Evolutionary conservation across 1,139 yeast species (phyloP), one percentile per base, ranked within the genome.

Genomic region (Saccharomyces hybrid): DNA sequence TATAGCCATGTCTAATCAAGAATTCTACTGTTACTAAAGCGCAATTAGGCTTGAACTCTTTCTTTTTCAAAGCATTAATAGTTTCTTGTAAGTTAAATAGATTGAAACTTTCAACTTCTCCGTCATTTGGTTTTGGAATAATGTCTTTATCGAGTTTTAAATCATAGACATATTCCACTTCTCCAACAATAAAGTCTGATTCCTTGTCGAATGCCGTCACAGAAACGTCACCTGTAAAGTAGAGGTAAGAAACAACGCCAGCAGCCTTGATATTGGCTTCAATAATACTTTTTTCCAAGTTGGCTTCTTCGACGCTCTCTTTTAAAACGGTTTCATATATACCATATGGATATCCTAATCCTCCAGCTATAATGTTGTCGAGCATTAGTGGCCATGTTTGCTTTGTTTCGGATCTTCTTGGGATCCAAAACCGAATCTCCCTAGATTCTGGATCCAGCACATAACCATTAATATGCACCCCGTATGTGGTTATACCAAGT

Each of bases 311-410:
- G 58, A 75, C 77, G 62, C 96, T 84, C 67, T 93, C 99, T 67
- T 93, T 93, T 23, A 88, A 62, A 2, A 84, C 82, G 0, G 98
- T 91, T 51, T 88, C 96, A 66, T 76, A 74, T 2, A 85, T 73
- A 0, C 93, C 90, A 61, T 81, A 75, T 0, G 96, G 97, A 66
- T 84, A 78, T 0, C 96, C 97, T 23, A 93, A 68, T 0, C 99
- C 99, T 1, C 99, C 99, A 0, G 97, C 99, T 5, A 93, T 88
- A 1, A 95, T 88, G 67, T 91, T 93, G 69, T 93, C 99, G 48
- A 90, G 77, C 88, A 82, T 86, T 0, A 88, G 86, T 0, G 99
- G 98, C 72, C 82, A 90, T 0, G 98, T 93, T 16, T 87, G 85
- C 67, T 93, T 93, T 1, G 82, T 77, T 13, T 74, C 67, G 0